Base-by-base conservation (phyloP, 441 rosid species). In the Gossypium gossypioides region DNA sequence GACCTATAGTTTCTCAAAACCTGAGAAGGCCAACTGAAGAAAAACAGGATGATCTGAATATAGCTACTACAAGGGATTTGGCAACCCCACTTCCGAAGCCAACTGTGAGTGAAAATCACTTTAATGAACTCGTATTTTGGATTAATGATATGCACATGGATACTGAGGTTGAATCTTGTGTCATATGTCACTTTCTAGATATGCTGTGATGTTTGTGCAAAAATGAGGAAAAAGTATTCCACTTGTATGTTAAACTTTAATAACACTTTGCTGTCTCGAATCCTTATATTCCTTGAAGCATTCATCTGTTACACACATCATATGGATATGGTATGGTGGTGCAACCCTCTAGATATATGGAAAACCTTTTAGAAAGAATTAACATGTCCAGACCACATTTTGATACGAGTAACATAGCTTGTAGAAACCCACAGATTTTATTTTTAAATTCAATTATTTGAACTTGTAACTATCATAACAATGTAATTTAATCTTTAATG, bases 31-130 rank as follows among this genome's bases (percentile, higher is more conserved):
- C 80, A 66, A n/a, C 25, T 25, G 81, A 62, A 66, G 82, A 73
- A 72, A 81, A 79, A 71, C 75, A 34, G 61, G 86, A 84, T 78
- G 77, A 77, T 77, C 62, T 71, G 71, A 79, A 46, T 74, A 78
- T 46, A 78, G 68, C 80, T 77, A 19, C 71, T 77, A 19, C 71
- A 7, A 72, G 77, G 86, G 84, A 71, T 73, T 46, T 81, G n/a
- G 78, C 86, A 70, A 81, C 81, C 52, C 83, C 87, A 63, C 81
- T 79, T 72, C 52, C 78, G 74, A 78, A 81, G 63, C 77, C 88
- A 63, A 82, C 73, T 68, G 93, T 89, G 81, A 87, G 96, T 83
- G 3, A 16, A 76, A 42, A 68, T 72, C 22, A 51, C 57, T 18
- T 40, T 48, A 24, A 24, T 59, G 27, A 48, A 16, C 13, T 25